These are phyloP conservation scores for Scenedesmus sp. DNA, from an alignment of 163 green algal genomes.

Conservation along the genomic window DNA sequence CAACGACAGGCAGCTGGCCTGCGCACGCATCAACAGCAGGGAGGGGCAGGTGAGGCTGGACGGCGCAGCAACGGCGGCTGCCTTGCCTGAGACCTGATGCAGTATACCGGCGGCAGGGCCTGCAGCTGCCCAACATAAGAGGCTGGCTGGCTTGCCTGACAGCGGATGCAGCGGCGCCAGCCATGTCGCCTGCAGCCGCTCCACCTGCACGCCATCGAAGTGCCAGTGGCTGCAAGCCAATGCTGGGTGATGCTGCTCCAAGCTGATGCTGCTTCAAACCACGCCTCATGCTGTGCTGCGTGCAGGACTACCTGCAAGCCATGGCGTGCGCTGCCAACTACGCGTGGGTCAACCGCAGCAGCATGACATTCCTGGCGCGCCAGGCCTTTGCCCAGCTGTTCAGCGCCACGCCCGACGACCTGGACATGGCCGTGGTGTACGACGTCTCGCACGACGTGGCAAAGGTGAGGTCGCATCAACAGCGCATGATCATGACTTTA, in stretches of 20 bases:
- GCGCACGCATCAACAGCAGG: slow-evolving; percentile 82
- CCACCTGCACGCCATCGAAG: neutral
- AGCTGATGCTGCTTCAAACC: too few species aligned
- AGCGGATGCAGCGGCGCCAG: neutral
- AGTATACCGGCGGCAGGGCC: too few species aligned
- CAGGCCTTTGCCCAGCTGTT: slow-evolving; percentile 92
- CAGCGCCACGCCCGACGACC: slow-evolving; percentile 81
- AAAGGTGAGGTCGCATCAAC: slow-evolving; percentile 73
- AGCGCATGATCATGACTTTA: too few species aligned
- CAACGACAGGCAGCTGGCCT: slow-evolving; percentile 94
- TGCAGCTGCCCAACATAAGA: too few species aligned
- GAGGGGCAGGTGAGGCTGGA: slow-evolving; percentile 73
- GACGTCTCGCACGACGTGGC: slow-evolving; percentile 96
- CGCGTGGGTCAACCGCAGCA: slow-evolving; percentile 92
- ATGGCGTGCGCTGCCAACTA: slow-evolving; percentile 96
- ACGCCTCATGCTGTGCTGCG: neutral
- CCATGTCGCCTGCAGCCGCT: neutral
- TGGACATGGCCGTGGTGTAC: slow-evolving; percentile 96
- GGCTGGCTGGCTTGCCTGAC: too few species aligned
- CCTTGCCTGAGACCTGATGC: too few species aligned
- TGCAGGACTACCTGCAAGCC: slow-evolving; percentile 87
- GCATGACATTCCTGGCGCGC: slow-evolving; percentile 92
- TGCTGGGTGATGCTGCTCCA: too few species aligned
- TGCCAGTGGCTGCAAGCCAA: neutral
- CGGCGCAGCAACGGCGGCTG: too few species aligned